A percentile compares a stretch with the other conserved stretches of the same genome.
These are phyloP conservation scores for Gypsophila paniculata DNA, from an alignment of 179 eudicot genomes.

Conservation along the genomic window DNA sequence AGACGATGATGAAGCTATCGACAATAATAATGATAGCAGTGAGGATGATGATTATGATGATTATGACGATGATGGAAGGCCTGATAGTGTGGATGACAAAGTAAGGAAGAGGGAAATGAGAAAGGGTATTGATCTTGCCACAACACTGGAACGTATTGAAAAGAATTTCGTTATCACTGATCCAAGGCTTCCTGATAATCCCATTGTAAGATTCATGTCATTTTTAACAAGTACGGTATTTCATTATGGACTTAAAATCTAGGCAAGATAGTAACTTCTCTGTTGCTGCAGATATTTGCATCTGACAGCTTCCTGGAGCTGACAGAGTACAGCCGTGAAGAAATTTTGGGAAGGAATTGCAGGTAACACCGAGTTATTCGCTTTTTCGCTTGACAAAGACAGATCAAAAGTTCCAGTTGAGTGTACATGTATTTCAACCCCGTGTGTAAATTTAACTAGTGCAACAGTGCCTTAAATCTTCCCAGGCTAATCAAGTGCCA, in stretches of 20 bases:
- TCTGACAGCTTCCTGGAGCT: conserved; percentile 99
- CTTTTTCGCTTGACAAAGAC: not conserved
- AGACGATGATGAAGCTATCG: conserved; percentile 31
- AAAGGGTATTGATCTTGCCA: conserved; percentile 98
- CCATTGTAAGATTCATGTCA: conserved; percentile 62
- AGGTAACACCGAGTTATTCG: conserved; percentile 37
- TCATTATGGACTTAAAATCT: not conserved
- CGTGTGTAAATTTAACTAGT: not conserved
- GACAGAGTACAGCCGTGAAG: conserved; percentile 96
- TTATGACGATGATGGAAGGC: conserved; percentile 50
- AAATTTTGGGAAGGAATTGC: conserved; percentile 96
- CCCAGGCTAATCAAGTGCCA: not conserved
- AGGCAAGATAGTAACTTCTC: not conserved
- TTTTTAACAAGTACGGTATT: not conserved
- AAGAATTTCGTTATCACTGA: conserved; percentile 97
- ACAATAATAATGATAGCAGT: conserved; percentile 33
- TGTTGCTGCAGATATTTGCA: conserved; percentile 72
- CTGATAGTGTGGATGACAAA: conserved; percentile 86
- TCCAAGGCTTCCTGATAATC: conserved; percentile 98
- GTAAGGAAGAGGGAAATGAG: conserved; percentile 90
- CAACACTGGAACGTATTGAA: conserved; percentile 98
- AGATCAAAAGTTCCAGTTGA: not conserved
- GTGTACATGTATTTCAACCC: not conserved
- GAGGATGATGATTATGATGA: conserved; percentile 41
- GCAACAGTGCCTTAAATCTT: not conserved